These are phyloP conservation scores for Hansenula lynferdii DNA, from an alignment of 1,139 yeast species.

Conservation along the genomic window DNA sequence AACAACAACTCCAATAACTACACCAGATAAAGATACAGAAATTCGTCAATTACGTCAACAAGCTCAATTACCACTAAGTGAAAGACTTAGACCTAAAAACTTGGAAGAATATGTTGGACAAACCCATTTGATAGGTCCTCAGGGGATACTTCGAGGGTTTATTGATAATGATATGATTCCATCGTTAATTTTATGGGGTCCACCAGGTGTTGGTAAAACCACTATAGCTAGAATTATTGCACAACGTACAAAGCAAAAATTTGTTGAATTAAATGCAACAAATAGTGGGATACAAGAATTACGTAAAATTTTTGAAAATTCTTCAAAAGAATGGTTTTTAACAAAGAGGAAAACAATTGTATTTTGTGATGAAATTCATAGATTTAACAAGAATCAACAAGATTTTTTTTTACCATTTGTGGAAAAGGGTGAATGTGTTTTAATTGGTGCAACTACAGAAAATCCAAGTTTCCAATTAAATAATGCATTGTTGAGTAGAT, in stretches of 20 bases:
- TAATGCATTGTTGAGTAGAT: conserved; percentile 82
- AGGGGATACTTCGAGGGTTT: conserved; percentile 69
- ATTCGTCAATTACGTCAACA: conserved; percentile 38
- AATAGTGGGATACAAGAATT: conserved; percentile 68
- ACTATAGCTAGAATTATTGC: conserved; percentile 50
- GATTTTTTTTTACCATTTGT: conserved; percentile 75
- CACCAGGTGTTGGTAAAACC: conserved; percentile 95
- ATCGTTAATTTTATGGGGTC: conserved; percentile 92
- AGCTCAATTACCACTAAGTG: conserved; percentile 73
- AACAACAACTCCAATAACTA: background rate
- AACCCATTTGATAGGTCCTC: conserved; percentile 67
- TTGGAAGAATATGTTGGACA: conserved; percentile 86
- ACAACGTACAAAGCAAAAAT: conserved; percentile 35
- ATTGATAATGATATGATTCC: conserved; percentile 61
- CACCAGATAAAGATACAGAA: conserved; percentile 23
- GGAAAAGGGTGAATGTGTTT: conserved; percentile 60
- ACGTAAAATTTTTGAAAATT: conserved; percentile 66
- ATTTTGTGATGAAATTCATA: conserved; percentile 89
- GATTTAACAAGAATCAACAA: conserved; percentile 88
- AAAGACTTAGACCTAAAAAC: conserved; percentile 70
- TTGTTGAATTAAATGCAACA: conserved; percentile 87
- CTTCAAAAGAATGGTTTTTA: conserved; percentile 60
- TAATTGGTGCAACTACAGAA: conserved; percentile 96
- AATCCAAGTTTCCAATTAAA: conserved; percentile 91
- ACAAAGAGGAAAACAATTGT: conserved; percentile 71